Percentiles rank a stretch among this genome's conserved stretches.
phyloP scores from a whole-genome alignment of 2,329 filamentous ascomycete species.

The Hypoxylon sp. region DNA sequence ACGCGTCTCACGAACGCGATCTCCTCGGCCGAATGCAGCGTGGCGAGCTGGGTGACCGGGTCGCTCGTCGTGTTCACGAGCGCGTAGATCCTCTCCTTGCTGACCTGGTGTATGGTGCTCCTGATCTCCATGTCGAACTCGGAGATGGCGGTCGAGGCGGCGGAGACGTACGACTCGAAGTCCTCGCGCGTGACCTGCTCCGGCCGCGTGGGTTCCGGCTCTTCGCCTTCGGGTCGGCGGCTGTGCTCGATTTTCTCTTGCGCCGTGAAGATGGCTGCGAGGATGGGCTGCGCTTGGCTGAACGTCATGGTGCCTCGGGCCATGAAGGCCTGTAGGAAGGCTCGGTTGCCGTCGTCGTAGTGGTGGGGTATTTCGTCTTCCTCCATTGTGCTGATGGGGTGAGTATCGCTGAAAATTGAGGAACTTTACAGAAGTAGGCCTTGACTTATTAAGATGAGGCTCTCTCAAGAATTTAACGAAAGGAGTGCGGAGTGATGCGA shows the following conservation, averaged over 20 bases:
- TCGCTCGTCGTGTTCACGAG: constrained; percentile 92
- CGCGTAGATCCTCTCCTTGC: constrained; percentile 77
- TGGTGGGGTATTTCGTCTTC: constrained; percentile 52
- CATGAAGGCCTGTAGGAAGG: constrained; percentile 91
- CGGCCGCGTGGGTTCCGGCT: constrained; percentile 52
- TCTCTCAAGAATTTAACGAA: background rate
- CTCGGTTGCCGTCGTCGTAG: constrained; percentile 77
- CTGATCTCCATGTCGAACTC: constrained; percentile 91
- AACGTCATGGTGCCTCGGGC: constrained; percentile 82
- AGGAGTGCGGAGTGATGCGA: background rate
- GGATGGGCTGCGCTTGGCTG: constrained; percentile 76
- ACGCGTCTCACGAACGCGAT: constrained; percentile 89
- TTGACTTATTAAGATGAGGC: background rate
- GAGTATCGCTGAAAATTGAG: background rate
- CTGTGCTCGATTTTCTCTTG: constrained; percentile 49
- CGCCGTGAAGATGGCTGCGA: constrained; percentile 80
- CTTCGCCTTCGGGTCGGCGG: constrained; percentile 11
- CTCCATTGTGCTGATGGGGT: constrained; percentile 44
- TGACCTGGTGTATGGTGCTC: constrained; percentile 75
- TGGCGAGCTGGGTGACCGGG: constrained; percentile 86
- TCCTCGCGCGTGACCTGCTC: constrained; percentile 76
- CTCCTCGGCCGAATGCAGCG: constrained; percentile 82
- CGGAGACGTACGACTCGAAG: constrained; percentile 76
- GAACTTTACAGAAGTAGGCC: background rate
- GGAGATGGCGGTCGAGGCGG: constrained; percentile 78